A percentile compares a stretch with the other conserved stretches of the same genome.
These are phyloP conservation scores for Penicillium dipodomyicola DNA, from an alignment of 495 filamentous ascomycete species.

Conservation along the genomic window DNA sequence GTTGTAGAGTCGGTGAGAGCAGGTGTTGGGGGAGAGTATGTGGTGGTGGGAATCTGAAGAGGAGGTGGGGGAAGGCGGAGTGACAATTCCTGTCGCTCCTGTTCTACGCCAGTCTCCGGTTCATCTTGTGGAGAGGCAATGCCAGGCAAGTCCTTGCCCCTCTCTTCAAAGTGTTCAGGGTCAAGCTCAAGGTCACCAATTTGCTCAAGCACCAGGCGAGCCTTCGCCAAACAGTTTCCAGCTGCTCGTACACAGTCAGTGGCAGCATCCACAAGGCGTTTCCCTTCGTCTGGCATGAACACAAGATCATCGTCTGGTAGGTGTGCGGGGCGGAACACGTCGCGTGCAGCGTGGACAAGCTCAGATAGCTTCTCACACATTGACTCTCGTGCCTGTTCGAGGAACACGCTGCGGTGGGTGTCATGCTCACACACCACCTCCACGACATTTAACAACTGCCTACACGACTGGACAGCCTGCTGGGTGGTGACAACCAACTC, in stretches of 20 bases:
- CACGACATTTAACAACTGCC: slow-evolving; percentile 72
- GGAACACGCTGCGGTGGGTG: slow-evolving; percentile 55
- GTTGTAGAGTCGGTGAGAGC: slow-evolving; percentile 43
- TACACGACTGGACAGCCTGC: slow-evolving; percentile 79
- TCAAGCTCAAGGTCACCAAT: slow-evolving; percentile 94
- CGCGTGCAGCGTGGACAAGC: slow-evolving; percentile 73
- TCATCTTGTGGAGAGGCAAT: slow-evolving; percentile 14
- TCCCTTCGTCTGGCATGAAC: slow-evolving; percentile 77
- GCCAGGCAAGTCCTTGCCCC: slow-evolving; percentile 11
- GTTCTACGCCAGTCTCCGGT: slow-evolving; percentile 20
- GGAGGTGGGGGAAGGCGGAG: slow-evolving; percentile 44
- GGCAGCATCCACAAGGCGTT: slow-evolving; percentile 72
- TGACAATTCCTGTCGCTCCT: slow-evolving; percentile 28
- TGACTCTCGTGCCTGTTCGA: slow-evolving; percentile 67
- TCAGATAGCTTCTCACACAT: slow-evolving; percentile 81
- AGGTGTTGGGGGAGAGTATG: slow-evolving; percentile 39
- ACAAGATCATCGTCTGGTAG: slow-evolving; percentile 66
- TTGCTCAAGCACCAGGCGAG: slow-evolving; percentile 79
- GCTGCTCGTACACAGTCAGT: slow-evolving; percentile 87
- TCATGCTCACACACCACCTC: slow-evolving; percentile 81
- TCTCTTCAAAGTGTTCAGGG: slow-evolving; percentile 47
- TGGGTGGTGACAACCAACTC: slow-evolving; percentile 74
- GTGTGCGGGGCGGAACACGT: slow-evolving; percentile 64
- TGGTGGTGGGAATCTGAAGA: slow-evolving; percentile 38
- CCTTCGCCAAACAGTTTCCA: slow-evolving; percentile 85